Base-by-base conservation (phyloP, 768 basidiomycete species). In the Tricholoma sp. region DNA sequence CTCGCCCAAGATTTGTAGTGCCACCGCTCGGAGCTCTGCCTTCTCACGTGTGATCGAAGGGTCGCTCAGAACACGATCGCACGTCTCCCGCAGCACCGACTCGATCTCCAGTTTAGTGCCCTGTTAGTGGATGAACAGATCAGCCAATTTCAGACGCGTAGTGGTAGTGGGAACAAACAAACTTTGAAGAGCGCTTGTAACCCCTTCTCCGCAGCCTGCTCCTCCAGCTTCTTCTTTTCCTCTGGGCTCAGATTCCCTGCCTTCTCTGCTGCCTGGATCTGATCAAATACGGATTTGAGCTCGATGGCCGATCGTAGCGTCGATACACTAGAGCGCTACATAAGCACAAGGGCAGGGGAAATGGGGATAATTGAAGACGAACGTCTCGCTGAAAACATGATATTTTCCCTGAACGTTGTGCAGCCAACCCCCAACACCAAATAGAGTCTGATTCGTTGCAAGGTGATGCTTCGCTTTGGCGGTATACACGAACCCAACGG, bases 321-420 rank as follows among this genome's bases (percentile, higher is more conserved):
- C 8, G 91, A 93, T 14, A 94, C 89, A 7, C 89, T 92, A 39
- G 34, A 50, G 39, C 50, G n/a, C 18, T 61, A 59, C 22, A 50
- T 24, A 7, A 31, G 35, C 41, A 51, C 24, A 41, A 21, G 12
- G 54, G 55, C 46, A 41, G 27, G 22, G 16, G 47, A 37, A 8
- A 24, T 47, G 18, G 24, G n/a, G 24, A 27, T 2, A 57, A 35
- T 6, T 47, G 49, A 43, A n/a, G 45, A 77, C 89, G 63, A 61
- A 91, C 89, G 91, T 94, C 75, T 94, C 92, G 67, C 91, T 93
- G 71, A 96, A 90, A 16, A 94, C 88, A 66, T 95, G 92, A 51
- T 93, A 94, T 73, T 92, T 94, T 11, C 89, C 90, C 69, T 92
- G 90, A 2, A 94, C 90, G 55, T 91, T 91, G 69, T 95, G 93